A percentile compares a stretch with the other conserved stretches of the same genome.
These are phyloP conservation scores for Blepharisma undulans DNA, from an alignment of 169 alveolate species.

Conservation along the genomic window DNA sequence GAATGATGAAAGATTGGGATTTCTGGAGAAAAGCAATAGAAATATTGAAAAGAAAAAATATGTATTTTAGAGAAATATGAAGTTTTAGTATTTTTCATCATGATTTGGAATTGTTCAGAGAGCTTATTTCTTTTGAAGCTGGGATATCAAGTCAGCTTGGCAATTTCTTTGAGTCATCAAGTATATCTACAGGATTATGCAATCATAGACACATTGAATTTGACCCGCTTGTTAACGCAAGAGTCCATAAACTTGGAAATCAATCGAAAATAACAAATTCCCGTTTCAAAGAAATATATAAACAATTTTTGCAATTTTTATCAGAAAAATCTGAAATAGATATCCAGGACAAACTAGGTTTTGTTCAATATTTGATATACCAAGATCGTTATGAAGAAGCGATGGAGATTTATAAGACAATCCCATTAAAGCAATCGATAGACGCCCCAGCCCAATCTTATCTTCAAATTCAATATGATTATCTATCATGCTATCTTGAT, in stretches of 20 bases:
- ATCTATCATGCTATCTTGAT: neutral
- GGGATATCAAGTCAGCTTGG: neutral
- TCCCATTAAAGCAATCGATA: neutral
- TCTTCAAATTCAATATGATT: constrained; percentile 33
- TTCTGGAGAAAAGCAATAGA: constrained; percentile 50
- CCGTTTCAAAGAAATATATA: neutral
- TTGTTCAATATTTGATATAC: neutral
- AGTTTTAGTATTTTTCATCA: constrained; percentile 61
- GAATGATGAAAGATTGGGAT: constrained; percentile 63
- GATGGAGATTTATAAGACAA: neutral
- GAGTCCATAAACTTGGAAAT: constrained; percentile 72
- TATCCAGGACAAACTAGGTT: neutral
- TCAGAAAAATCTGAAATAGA: neutral
- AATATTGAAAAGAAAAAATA: constrained; percentile 46
- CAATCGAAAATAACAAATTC: constrained; percentile 7
- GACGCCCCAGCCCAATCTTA: neutral
- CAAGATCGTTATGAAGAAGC: constrained; percentile 28
- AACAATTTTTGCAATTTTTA: neutral
- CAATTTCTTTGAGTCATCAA: neutral
- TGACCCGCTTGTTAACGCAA: constrained; percentile 73
- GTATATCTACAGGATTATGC: neutral
- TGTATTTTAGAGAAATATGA: constrained; percentile 57
- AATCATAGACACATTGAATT: constrained; percentile 63
- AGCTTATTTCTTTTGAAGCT: neutral
- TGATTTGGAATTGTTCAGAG: neutral